Evolutionary conservation across 345 rosid genomes (phyloP).

Genomic region (Arabis hirsuta): DNA sequence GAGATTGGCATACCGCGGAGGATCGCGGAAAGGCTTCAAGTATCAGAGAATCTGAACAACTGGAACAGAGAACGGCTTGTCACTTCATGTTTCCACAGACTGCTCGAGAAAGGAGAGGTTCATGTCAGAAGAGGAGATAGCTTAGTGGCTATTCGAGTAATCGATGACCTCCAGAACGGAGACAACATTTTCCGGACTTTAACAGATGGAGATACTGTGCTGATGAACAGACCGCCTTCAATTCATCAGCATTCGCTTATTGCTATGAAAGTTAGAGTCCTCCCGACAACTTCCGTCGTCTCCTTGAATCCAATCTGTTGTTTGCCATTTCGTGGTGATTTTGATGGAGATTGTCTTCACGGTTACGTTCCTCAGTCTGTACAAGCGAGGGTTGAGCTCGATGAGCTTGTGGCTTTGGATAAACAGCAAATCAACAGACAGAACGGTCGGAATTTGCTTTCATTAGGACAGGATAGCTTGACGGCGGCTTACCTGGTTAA

Average conservation of each 20-base stretch:
- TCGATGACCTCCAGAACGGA: conserved; percentile 60
- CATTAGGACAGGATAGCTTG: conserved; percentile 84
- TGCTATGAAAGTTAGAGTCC: conserved; percentile 71
- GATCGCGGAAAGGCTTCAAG: conserved; percentile 74
- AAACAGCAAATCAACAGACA: conserved; percentile 74
- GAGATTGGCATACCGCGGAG: conserved; percentile 89
- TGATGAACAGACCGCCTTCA: conserved; percentile 94
- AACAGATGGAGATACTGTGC: conserved; percentile 70
- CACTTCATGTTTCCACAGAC: conserved; percentile 50
- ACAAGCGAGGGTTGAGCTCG: conserved; percentile 72
- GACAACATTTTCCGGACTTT: conserved; percentile 71
- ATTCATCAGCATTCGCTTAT: conserved; percentile 91
- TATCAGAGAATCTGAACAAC: conserved; percentile 69
- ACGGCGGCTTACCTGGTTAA: conserved; percentile 70
- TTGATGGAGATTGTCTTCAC: conserved; percentile 96
- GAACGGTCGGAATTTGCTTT: conserved; percentile 77
- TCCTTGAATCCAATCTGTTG: conserved; percentile 90
- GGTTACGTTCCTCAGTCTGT: conserved; percentile 93
- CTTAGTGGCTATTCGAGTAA: conserved; percentile 51
- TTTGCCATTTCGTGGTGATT: conserved; percentile 89
- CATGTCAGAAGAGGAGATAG: conserved; percentile 66
- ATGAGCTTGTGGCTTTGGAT: conserved; percentile 80
- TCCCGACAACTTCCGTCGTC: conserved; percentile 71
- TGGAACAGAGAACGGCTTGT: conserved; percentile 71
- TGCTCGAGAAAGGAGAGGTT: conserved; percentile 65